phyloP scores from a whole-genome alignment of 352 stramenopile genomes.

The Blastocystis hominis region DNA sequence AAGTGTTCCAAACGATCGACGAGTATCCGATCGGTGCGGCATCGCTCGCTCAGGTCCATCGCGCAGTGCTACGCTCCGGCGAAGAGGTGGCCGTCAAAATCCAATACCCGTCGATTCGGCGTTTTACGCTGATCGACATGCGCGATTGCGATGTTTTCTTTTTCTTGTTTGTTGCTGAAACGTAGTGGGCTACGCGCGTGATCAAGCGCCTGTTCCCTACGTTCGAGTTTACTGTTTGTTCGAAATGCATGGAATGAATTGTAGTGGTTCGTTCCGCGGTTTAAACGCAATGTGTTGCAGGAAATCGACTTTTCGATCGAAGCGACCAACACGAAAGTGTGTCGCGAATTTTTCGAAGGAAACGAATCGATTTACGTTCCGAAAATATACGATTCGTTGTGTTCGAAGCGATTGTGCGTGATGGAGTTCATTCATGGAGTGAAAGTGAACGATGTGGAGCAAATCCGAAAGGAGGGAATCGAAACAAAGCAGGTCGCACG shows the following conservation, averaged over 20 bases:
- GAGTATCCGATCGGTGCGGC: conserved; percentile 71
- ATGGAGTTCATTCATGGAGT: conserved; percentile 57
- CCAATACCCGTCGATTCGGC: conserved; percentile 75
- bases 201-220: conserved; percentile 48
- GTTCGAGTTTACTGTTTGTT: conserved; percentile 53
- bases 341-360: background rate
- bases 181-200: conserved; percentile 36
- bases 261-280: conserved; percentile 53
- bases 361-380: conserved; percentile 34
- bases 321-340: background rate
- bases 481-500: background rate
- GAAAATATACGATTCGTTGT: background rate
- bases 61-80: conserved; percentile 68
- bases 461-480: background rate
- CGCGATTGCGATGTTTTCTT: conserved; percentile 13
- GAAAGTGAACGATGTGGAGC: background rate
- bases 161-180: background rate
- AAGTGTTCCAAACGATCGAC: conserved; percentile 59
- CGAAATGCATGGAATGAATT: background rate
- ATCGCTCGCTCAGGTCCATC: conserved; percentile 74
- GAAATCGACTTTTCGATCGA: conserved; percentile 56
- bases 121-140: conserved; percentile 65
- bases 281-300: conserved; percentile 12
- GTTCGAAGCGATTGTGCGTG: conserved; percentile 1
- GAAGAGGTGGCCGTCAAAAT: conserved; percentile 77